Conservation (phyloP, 306 rosid genomes). For the Begonia loranthoides region DNA sequence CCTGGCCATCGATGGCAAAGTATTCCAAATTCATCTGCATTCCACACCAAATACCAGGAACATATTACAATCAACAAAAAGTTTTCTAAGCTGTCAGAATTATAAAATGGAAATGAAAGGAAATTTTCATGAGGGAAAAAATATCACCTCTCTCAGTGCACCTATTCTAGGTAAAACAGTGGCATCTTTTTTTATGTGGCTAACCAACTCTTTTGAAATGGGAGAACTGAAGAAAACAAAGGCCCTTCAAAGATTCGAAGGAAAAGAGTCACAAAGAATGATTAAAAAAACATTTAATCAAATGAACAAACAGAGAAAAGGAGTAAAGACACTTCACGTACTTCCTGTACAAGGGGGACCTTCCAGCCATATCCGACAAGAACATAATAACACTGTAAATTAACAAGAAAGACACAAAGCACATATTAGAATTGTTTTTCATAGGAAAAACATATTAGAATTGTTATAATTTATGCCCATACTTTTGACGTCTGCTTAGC, state of each 20-base stretch:
- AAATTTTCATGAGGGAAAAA: slow-evolving; percentile 14
- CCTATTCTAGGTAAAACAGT: slow-evolving; percentile 64
- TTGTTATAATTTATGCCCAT: no score
- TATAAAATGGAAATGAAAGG: slow-evolving; percentile 6
- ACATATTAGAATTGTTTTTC: background rate
- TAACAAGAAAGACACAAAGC: slow-evolving; percentile 12
- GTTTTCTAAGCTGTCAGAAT: slow-evolving; percentile 7
- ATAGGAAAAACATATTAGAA: background rate
- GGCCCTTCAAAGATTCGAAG: slow-evolving; percentile 53
- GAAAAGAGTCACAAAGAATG: slow-evolving; percentile 12
- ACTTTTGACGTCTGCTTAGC: no score
- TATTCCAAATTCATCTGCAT: slow-evolving; percentile 98
- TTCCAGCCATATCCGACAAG: slow-evolving; percentile 94
- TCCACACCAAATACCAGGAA: slow-evolving; percentile 17
- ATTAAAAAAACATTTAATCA: slow-evolving; percentile 1
- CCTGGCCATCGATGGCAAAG: slow-evolving; percentile 95
- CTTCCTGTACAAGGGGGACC: slow-evolving; percentile 81
- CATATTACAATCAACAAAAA: slow-evolving; percentile 4
- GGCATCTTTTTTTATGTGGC: slow-evolving; percentile 59
- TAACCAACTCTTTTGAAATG: slow-evolving; percentile 54
- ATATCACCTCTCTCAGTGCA: slow-evolving; percentile 71
- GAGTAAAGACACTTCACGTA: slow-evolving; percentile 20
- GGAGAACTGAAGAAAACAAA: slow-evolving; percentile 95
- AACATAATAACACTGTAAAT: slow-evolving; percentile 70
- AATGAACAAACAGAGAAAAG: background rate